A percentile compares a stretch with the other conserved stretches of the same genome.
Evolutionary conservation across 2,329 filamentous ascomycete species (phyloP).

Genomic region (Chrysoporthe puriensis): DNA sequence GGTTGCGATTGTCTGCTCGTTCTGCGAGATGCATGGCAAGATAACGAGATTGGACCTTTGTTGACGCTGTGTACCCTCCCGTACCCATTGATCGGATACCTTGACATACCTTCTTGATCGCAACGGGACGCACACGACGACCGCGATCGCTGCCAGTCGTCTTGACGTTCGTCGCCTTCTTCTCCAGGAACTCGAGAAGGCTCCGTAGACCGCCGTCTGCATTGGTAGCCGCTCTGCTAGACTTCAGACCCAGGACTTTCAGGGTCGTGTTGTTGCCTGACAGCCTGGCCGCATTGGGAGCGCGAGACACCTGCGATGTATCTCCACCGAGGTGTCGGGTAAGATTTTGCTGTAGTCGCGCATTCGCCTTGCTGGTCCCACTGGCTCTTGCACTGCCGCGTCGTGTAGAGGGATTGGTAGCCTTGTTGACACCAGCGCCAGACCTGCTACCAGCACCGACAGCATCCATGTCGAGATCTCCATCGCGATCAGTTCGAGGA

Average conservation of each 20-base stretch:
- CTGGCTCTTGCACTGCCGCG: slow-evolving; percentile 28
- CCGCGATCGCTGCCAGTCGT: slow-evolving; percentile 33
- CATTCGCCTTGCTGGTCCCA: slow-evolving; percentile 25
- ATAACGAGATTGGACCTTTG: slow-evolving; percentile 45
- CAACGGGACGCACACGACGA: slow-evolving; percentile 59
- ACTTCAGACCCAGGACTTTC: slow-evolving; percentile 64
- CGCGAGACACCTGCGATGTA: slow-evolving; percentile 33
- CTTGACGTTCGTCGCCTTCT: slow-evolving; percentile 57
- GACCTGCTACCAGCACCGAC: slow-evolving; percentile 24
- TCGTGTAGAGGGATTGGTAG: slow-evolving; percentile 23
- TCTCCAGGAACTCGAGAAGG: slow-evolving; percentile 70
- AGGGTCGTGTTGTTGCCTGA: slow-evolving; percentile 43
- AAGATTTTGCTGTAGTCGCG: slow-evolving; percentile 32
- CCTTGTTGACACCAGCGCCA: slow-evolving; percentile 40
- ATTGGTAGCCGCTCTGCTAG: slow-evolving; percentile 70
- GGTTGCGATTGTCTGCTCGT: slow-evolving; percentile 43
- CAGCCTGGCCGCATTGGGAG: slow-evolving; percentile 32
- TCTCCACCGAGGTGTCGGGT: slow-evolving; percentile 38
- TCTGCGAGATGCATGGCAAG: slow-evolving; percentile 43
- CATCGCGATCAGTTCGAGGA: slow-evolving; percentile 54
- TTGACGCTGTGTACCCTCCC: slow-evolving; percentile 45
- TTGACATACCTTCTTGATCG: slow-evolving; percentile 78
- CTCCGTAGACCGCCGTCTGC: slow-evolving; percentile 68
- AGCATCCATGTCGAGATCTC: slow-evolving; percentile 62
- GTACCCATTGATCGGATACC: slow-evolving; percentile 47